Evolutionary conservation across 768 basidiomycete genomes (phyloP).

Genomic region (Pleurotus tuber-regium): DNA sequence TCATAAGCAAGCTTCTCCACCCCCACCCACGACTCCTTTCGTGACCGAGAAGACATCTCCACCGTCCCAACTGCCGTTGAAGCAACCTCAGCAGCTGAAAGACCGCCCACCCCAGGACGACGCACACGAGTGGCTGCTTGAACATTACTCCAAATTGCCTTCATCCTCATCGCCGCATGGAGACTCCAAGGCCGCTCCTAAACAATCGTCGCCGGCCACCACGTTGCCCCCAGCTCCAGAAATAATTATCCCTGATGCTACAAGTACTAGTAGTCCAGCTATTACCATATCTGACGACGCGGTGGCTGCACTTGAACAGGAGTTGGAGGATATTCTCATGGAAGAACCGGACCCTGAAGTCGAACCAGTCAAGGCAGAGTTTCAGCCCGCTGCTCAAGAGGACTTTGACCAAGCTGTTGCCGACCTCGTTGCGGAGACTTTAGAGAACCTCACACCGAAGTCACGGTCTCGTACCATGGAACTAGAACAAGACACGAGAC

Average conservation of each 20-base stretch:
- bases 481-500: background rate
- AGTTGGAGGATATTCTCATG: conserved; percentile 39
- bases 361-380: conserved; percentile 25
- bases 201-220: conserved; percentile 21
- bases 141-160: conserved; percentile 45
- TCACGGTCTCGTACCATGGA: background rate
- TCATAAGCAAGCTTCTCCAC: background rate
- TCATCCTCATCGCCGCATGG: conserved; percentile 13
- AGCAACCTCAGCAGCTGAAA: conserved; percentile 7
- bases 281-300: conserved; percentile 23
- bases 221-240: conserved; percentile 15
- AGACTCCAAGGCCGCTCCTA: conserved; percentile 10
- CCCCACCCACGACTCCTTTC: background rate
- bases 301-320: conserved; percentile 42
- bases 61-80: conserved; percentile 10
- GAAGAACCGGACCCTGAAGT: conserved; percentile 4
- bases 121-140: conserved; percentile 59
- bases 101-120: conserved; percentile 41
- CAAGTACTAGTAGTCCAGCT: conserved; percentile 3
- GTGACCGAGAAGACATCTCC: conserved; percentile 7
- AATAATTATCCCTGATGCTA: conserved; percentile 9
- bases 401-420: conserved; percentile 43
- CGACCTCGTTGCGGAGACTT: conserved; percentile 42
- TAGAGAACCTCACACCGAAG: conserved; percentile 22
- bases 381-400: too few species aligned